A percentile compares a stretch with the other conserved stretches of the same genome.
Conservation (phyloP, 345 rosid genomes). For the Euphorbia pulcherrima region DNA sequence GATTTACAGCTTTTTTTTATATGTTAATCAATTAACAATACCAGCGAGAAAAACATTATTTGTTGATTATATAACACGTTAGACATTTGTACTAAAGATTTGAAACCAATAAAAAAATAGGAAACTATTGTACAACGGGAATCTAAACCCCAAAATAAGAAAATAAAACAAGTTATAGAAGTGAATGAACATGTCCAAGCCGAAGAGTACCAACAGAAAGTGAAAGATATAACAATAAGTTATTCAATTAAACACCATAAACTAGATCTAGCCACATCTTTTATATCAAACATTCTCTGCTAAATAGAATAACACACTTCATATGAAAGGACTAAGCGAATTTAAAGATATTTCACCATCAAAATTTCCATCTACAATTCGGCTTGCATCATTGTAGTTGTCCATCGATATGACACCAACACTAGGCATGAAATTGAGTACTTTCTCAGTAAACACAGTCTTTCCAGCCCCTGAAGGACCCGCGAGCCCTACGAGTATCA, state of each 20-base stretch:
- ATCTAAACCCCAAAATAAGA: not conserved
- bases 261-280: not conserved
- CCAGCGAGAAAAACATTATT: too few relatives aligned
- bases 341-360: slow-evolving; percentile 51
- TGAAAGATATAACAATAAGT: not conserved
- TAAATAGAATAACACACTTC: not conserved
- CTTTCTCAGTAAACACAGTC: slow-evolving; percentile 89
- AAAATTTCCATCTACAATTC: slow-evolving; percentile 90
- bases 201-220: not conserved
- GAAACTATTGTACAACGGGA: too few relatives aligned
- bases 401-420: slow-evolving; percentile 91
- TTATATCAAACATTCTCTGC: not conserved
- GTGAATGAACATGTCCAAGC: slow-evolving; percentile 1
- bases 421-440: slow-evolving; percentile 76
- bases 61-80: too few relatives aligned
- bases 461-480: slow-evolving; percentile 99
- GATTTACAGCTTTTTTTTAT: too few relatives aligned
- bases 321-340: slow-evolving; percentile 1
- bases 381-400: slow-evolving; percentile 84
- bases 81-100: too few relatives aligned
- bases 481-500: slow-evolving; percentile 78
- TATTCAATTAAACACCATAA: not conserved
- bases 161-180: not conserved
- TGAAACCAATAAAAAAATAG: too few relatives aligned
- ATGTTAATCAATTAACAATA: too few relatives aligned